Conservation (phyloP, 257 asterid genomes). For the Solanum verrucosum region DNA sequence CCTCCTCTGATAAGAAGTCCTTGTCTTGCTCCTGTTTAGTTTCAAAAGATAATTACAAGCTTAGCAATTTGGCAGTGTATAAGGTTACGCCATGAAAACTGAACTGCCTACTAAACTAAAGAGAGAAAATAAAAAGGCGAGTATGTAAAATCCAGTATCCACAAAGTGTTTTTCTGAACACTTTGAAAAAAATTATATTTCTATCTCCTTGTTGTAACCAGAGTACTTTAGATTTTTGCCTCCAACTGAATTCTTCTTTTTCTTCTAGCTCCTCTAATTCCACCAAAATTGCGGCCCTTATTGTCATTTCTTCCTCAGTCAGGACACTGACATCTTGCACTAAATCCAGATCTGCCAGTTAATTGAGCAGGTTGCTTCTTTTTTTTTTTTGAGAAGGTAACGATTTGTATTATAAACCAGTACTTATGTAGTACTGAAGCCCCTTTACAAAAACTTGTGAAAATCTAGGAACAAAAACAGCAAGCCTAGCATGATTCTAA, state of each 20-base stretch:
- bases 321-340: neutral
- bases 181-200: neutral
- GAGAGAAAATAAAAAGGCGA: neutral
- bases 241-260: neutral
- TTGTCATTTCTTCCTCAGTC: neutral
- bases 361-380: neutral
- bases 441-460: too few relatives aligned
- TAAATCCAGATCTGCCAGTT: neutral
- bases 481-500: too few relatives aligned
- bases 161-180: neutral
- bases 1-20: slow-evolving; percentile 97
- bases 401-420: too few relatives aligned
- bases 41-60: neutral
- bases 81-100: neutral
- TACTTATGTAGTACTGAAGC: too few relatives aligned
- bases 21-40: slow-evolving; percentile 71
- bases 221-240: neutral
- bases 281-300: neutral
- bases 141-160: neutral
- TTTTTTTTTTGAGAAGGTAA: too few relatives aligned
- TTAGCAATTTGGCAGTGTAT: neutral
- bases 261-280: neutral
- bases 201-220: neutral
- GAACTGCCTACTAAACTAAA: neutral
- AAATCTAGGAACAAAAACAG: too few relatives aligned